Evolutionary conservation across 768 basidiomycete genomes (phyloP).

Genomic region (Boletus bicolor): DNA sequence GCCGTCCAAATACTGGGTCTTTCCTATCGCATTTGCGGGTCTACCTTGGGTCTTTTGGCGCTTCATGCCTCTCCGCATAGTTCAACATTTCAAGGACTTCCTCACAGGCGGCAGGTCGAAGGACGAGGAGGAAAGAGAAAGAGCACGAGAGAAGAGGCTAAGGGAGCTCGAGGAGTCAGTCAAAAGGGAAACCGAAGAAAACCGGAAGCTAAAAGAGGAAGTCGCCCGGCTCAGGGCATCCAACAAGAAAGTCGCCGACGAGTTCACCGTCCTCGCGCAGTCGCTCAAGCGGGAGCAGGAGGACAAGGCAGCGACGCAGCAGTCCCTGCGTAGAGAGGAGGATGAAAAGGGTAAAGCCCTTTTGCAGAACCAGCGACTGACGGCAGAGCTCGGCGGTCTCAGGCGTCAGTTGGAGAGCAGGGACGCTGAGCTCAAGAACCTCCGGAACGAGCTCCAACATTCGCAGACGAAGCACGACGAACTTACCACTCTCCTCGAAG

Average conservation of each 20-base stretch:
- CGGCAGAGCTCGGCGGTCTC: conserved; percentile 12
- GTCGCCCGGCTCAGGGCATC: conserved; percentile 7
- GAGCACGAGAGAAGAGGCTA: conserved; percentile 8
- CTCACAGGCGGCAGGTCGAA: conserved; percentile 6
- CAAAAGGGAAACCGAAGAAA: conserved; percentile 12
- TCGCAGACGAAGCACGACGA: conserved; percentile 26
- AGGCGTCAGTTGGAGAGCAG: conserved; percentile 24
- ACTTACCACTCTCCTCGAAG: conserved; percentile 30
- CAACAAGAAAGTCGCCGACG: conserved; percentile 7
- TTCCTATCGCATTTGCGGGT: conserved; percentile 30
- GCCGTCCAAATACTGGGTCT: conserved; percentile 27
- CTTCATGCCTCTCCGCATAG: conserved; percentile 2
- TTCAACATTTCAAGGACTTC: background rate
- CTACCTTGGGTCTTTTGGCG: conserved; percentile 24
- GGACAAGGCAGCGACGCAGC: conserved; percentile 13
- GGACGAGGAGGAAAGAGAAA: conserved; percentile 23
- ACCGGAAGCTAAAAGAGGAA: conserved; percentile 19
- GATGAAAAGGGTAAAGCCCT: conserved; percentile 17
- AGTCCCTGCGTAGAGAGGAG: conserved; percentile 20
- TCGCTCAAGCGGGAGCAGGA: conserved; percentile 21
- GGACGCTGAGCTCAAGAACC: conserved; percentile 25
- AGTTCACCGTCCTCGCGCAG: conserved; percentile 10
- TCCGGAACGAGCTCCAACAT: conserved; percentile 27
- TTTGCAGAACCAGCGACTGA: conserved; percentile 13
- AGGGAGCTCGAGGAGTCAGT: conserved; percentile 18